Percentiles rank a stretch among this genome's conserved stretches.
Evolutionary conservation across 495 filamentous ascomycete genomes (phyloP).

Genomic region (Tetracladium marchalianum): DNA sequence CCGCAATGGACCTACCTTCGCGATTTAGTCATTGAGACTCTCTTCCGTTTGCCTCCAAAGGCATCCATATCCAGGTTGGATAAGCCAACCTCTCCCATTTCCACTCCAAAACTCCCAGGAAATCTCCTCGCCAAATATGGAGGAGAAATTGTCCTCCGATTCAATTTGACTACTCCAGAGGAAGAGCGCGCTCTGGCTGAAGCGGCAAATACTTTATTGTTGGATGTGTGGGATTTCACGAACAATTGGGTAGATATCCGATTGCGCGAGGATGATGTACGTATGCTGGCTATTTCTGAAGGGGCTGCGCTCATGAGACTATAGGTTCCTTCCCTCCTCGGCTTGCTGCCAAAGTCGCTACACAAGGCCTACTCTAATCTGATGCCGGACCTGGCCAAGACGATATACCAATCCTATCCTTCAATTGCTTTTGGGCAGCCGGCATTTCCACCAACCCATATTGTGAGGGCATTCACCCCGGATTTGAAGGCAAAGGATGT

Average conservation of each 20-base stretch:
- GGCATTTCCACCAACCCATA: constrained; percentile 9
- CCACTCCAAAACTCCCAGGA: constrained; percentile 23
- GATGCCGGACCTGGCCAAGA: constrained; percentile 72
- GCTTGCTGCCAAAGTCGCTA: constrained; percentile 65
- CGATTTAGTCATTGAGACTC: constrained; percentile 50
- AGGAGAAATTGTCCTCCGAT: constrained; percentile 77
- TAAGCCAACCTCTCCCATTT: constrained; percentile 11
- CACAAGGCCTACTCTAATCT: constrained; percentile 62
- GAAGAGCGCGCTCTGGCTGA: constrained; percentile 66
- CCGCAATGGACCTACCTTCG: constrained; percentile 45
- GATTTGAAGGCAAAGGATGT: constrained; percentile 25
- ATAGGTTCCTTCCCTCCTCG: constrained; percentile 69
- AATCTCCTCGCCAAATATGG: constrained; percentile 58
- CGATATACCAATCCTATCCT: constrained; percentile 71
- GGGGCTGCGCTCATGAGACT: constrained; percentile 2
- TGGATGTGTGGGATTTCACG: constrained; percentile 87
- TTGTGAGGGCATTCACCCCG: constrained; percentile 18
- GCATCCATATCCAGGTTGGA: constrained; percentile 10
- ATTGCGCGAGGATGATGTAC: constrained; percentile 64
- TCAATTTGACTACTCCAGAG: constrained; percentile 59
- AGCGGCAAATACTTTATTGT: constrained; percentile 62
- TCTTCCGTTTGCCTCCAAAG: constrained; percentile 45
- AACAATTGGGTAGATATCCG: constrained; percentile 81
- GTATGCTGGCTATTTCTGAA: constrained; percentile 16
- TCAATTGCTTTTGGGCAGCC: constrained; percentile 10